Percentiles rank a stretch among this genome's conserved stretches.
These are phyloP conservation scores for Gracilaria domingensis DNA, from an alignment of 23 red algal species.

Conservation along the genomic window DNA sequence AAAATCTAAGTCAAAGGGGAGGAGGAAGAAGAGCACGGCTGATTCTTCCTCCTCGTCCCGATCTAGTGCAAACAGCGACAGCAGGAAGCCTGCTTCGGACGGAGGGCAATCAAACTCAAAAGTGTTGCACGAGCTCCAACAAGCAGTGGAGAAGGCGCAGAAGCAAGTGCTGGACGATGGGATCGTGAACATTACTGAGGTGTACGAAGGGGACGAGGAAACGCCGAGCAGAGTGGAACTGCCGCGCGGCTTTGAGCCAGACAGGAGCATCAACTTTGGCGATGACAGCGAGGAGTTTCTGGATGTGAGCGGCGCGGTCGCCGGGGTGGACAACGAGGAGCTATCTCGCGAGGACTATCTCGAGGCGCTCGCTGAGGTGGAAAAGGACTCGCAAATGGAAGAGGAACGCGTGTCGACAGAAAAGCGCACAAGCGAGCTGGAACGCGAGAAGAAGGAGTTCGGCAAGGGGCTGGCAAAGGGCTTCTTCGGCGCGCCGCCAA, in stretches of 20 bases:
- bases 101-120: background rate
- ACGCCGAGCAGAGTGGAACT: conserved; percentile 38
- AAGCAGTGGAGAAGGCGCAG: conserved; percentile 24
- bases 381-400: conserved; percentile 1
- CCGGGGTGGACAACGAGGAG: background rate
- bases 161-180: conserved; percentile 29
- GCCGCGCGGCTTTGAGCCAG: conserved; percentile 26
- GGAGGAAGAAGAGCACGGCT: conserved; percentile 2
- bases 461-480: conserved; percentile 32
- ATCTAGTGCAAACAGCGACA: background rate
- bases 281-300: conserved; percentile 60
- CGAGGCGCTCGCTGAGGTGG: conserved; percentile 5
- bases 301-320: conserved; percentile 31
- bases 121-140: conserved; percentile 4
- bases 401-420: conserved; percentile 20
- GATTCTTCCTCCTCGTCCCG: background rate
- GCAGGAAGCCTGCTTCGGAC: background rate
- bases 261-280: conserved; percentile 26
- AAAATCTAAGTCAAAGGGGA: background rate
- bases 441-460: conserved; percentile 55
- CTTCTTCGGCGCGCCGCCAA: conserved; percentile 37
- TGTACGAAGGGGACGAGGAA: conserved; percentile 45
- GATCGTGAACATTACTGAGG: conserved; percentile 52
- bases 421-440: conserved; percentile 21
- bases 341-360: conserved; percentile 11